phyloP scores from a whole-genome alignment of 805 yeast species.

The Ogataea parapolymorpha region DNA sequence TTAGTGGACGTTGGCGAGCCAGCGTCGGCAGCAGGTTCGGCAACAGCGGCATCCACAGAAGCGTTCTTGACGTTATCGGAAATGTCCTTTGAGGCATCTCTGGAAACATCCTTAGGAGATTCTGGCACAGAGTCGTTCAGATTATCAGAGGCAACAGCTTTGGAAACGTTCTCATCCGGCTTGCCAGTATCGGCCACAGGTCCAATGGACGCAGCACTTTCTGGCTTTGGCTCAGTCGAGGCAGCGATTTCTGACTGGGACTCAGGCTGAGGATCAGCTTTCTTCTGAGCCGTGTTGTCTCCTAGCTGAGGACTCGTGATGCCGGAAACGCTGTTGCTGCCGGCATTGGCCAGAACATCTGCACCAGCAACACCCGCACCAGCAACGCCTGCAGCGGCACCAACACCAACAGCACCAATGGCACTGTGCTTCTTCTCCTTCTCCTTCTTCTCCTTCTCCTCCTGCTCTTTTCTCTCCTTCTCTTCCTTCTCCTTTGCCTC shows the following conservation, averaged over 20 bases:
- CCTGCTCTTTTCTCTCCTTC: constrained; percentile 21
- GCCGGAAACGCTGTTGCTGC: neutral
- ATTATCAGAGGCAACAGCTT: neutral
- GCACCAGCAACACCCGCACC: neutral
- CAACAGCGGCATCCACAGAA: too few relatives aligned
- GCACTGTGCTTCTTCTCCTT: neutral
- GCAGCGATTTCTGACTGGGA: too few relatives aligned
- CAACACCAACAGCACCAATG: constrained; percentile 7
- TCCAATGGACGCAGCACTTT: too few relatives aligned
- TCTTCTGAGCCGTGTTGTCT: too few relatives aligned
- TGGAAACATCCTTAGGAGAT: neutral
- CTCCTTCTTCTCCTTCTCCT: constrained; percentile 11
- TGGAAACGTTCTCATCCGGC: neutral
- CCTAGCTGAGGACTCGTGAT: neutral
- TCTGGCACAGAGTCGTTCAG: too few relatives aligned
- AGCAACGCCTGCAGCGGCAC: neutral
- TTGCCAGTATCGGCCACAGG: neutral
- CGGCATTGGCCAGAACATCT: neutral
- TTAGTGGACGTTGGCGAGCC: neutral
- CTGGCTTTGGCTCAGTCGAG: too few relatives aligned
- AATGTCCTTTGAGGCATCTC: neutral
- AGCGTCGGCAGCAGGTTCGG: neutral
- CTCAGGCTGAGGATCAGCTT: too few relatives aligned
- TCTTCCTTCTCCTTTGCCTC: constrained; percentile 1
- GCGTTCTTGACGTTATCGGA: too few relatives aligned